Percentiles rank a stretch among this genome's conserved stretches.
Conservation (phyloP, 495 filamentous ascomycete species). For the Bombardia bombarda region DNA sequence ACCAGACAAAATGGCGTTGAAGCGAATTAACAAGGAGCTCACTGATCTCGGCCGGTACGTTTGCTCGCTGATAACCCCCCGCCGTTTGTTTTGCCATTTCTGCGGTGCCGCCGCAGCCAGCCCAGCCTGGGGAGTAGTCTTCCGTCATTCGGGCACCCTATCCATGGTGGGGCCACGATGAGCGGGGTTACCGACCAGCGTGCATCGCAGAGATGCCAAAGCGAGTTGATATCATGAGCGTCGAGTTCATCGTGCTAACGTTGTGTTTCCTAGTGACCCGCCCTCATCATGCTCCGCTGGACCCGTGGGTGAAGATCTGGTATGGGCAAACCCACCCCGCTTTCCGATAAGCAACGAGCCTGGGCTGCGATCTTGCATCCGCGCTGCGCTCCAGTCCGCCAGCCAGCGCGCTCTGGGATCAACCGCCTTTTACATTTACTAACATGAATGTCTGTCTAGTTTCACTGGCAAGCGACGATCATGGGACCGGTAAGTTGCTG, state of each 20-base stretch:
- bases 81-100: conserved; percentile 7
- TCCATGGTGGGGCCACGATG: conserved; percentile 16
- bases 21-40: conserved; percentile 99
- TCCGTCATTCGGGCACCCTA: conserved; percentile 16
- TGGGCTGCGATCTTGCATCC: conserved; percentile 2
- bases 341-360: conserved; percentile 11
- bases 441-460: conserved; percentile 48
- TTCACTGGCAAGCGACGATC: conserved; percentile 99
- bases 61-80: conserved; percentile 1
- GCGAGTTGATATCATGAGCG: neutral
- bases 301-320: conserved; percentile 93
- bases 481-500: conserved; percentile 94
- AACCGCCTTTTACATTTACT: conserved; percentile 23
- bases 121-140: no score
- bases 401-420: no score
- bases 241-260: conserved; percentile 30
- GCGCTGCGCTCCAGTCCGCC: no score
- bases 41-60: conserved; percentile 96
- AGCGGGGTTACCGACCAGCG: conserved; percentile 12
- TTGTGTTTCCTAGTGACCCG: conserved; percentile 62
- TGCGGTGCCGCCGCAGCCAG: neutral
- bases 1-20: conserved; percentile 75
- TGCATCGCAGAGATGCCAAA: no score
- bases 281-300: conserved; percentile 98
- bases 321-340: conserved; percentile 44